Evolutionary conservation across 352 stramenopile genomes (phyloP), one percentile per base, ranked within the genome.

Genomic region (Albugo laibachii): DNA sequence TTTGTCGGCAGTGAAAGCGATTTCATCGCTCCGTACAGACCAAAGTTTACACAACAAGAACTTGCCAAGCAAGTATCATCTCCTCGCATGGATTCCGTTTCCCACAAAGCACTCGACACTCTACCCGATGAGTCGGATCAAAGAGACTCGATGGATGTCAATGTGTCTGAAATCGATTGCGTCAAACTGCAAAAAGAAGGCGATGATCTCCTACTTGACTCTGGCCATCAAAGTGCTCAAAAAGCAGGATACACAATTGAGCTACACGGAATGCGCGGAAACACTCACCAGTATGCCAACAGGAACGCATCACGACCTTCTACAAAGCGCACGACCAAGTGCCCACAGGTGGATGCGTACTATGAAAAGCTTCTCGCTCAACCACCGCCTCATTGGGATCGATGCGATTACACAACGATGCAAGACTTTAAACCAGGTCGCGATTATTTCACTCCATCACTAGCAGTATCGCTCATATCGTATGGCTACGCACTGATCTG

Each of bases 351-450:
- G 12, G 46, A 69, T 27, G 57, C 47, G 10, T 92, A 86, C 51
- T 83, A 83, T 42, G 53, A 74, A 5, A 60, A 62, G 3, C 61
- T 92, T 11, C 56, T 86, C 18, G 80, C 68, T 37, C 52, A 61
- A 11, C 72, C 75, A 27, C 79, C 79, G 11, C 36, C 63, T 40
- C 62, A 84, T 45, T 92, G 79, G 79, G 79, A 92, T 56, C 85
- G 81, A 45, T 74, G 89, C 47, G 89, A 89, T 36, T 68, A 92
- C 21, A 66, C 76, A 12, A 77, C 79, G 3, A 83, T 87, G 40
- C 69, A 62, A 1, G 76, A 74, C 1, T 63, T 74, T 31, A 92
- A 92, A 42, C 79, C 79, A 0, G 79, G 79, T 11, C 60, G 73
- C 3, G 73, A 88, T 53, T 88, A 66, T 45, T 83, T 82, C 57